Percentiles rank a stretch among this genome's conserved stretches.
phyloP scores from a whole-genome alignment of 768 basidiomycete genomes.

The Daedaleopsis nitida region DNA sequence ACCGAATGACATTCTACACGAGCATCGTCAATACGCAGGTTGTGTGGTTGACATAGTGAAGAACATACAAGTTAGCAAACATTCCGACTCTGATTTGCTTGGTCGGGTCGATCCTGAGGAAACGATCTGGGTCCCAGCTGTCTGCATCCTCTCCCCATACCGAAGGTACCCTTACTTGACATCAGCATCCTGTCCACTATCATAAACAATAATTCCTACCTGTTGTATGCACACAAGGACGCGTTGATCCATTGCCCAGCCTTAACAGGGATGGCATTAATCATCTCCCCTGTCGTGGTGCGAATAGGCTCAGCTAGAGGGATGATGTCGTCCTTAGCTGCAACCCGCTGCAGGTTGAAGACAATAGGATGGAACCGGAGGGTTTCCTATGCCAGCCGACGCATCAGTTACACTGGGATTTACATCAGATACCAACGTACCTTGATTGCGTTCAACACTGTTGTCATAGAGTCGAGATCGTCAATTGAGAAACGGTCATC shows the following conservation, averaged over 20 bases:
- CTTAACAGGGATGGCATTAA: conserved; percentile 30
- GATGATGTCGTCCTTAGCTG: conserved; percentile 32
- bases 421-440: conserved; percentile 13
- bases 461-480: conserved; percentile 2
- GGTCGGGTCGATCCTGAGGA: conserved; percentile 9
- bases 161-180: conserved; percentile 12
- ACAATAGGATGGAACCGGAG: conserved; percentile 24
- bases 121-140: conserved; percentile 29
- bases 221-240: conserved; percentile 30
- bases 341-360: conserved; percentile 18
- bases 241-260: conserved; percentile 35
- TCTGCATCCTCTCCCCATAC: conserved; percentile 33
- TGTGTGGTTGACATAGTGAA: neutral
- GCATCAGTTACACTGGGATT: neutral
- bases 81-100: conserved; percentile 22
- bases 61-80: neutral
- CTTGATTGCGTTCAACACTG: conserved; percentile 20
- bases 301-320: conserved; percentile 34
- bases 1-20: neutral
- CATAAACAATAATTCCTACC: conserved; percentile 18
- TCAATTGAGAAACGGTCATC: conserved; percentile 14
- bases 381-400: conserved; percentile 15
- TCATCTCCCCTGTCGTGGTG: conserved; percentile 27
- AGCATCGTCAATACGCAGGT: neutral
- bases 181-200: neutral